Conservation (phyloP, 192 early-diverging fungal genomes). For the Gonapodya sp. region DNA sequence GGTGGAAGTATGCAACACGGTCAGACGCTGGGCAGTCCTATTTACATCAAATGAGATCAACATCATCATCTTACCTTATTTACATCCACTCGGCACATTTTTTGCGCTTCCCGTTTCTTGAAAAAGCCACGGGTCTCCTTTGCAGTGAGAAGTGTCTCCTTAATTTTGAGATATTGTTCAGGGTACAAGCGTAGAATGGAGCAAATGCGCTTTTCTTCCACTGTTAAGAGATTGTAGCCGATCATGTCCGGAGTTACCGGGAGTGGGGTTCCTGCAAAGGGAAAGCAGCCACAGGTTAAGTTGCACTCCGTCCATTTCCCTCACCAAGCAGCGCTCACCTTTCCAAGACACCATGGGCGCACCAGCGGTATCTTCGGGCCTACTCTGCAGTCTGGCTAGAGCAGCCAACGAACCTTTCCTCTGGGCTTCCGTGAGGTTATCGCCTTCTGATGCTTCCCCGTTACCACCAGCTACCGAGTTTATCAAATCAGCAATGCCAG, state of each 20-base stretch:
- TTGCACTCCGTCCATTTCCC: neutral
- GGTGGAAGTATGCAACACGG: constrained; percentile 36
- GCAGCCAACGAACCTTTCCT: neutral
- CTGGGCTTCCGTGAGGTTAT: neutral
- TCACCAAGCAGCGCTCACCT: neutral
- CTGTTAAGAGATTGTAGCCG: constrained; percentile 39
- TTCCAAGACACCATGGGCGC: constrained; percentile 9
- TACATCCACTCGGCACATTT: constrained; percentile 81
- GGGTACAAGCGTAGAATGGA: constrained; percentile 75
- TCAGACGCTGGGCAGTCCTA: neutral
- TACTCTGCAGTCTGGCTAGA: neutral
- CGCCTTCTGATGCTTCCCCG: neutral
- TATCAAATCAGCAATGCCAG: neutral
- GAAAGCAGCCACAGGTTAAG: neutral
- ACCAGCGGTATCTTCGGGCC: neutral
- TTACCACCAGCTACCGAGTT: neutral
- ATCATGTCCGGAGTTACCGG: neutral
- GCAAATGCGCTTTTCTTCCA: constrained; percentile 62
- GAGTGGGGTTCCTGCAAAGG: neutral
- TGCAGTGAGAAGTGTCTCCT: constrained; percentile 63
- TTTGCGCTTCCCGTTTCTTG: constrained; percentile 87
- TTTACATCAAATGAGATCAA: constrained; percentile 21
- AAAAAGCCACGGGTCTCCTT: constrained; percentile 49
- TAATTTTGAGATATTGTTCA: constrained; percentile 76
- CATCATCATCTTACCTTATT: constrained; percentile 52